phyloP scores from a whole-genome alignment of 495 filamentous ascomycete genomes.

The Aspergillus taichungensis region DNA sequence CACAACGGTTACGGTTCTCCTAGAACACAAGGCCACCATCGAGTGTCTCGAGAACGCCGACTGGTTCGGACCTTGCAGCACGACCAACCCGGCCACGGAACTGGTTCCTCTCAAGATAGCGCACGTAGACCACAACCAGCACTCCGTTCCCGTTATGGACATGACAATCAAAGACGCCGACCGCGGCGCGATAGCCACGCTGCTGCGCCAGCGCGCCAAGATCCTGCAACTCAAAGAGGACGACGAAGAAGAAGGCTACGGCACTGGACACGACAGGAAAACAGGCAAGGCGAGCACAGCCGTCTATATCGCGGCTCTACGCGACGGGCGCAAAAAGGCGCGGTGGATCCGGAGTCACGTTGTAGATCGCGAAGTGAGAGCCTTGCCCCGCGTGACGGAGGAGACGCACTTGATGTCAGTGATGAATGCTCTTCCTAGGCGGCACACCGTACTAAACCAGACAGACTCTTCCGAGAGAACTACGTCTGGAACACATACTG shows the following conservation, averaged over 20 bases:
- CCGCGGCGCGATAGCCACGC: neutral
- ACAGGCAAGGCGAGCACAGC: neutral
- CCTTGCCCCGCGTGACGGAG: slow-evolving; percentile 1
- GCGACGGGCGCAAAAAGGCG: slow-evolving; percentile 2
- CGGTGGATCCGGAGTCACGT: slow-evolving; percentile 3
- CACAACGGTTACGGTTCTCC: slow-evolving; percentile 3
- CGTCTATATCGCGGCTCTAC: slow-evolving; percentile 1
- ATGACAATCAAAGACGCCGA: slow-evolving; percentile 2
- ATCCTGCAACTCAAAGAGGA: slow-evolving; percentile 1
- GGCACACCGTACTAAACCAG: neutral
- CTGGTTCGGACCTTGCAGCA: slow-evolving; percentile 11
- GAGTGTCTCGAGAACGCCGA: slow-evolving; percentile 5
- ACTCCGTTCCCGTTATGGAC: slow-evolving; percentile 5
- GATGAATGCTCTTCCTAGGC: neutral
- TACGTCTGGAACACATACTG: slow-evolving; percentile 6
- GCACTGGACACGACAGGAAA: neutral
- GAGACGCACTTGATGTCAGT: slow-evolving; percentile 9
- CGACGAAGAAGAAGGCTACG: neutral
- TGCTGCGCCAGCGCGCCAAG: slow-evolving; percentile 1
- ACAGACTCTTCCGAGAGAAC: slow-evolving; percentile 9
- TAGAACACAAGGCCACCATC: slow-evolving; percentile 8
- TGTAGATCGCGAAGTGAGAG: neutral
- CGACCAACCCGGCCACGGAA: neutral
- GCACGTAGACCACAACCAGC: neutral
- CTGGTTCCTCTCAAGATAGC: neutral